These are phyloP conservation scores for Sporobolomyces pararoseus DNA, from an alignment of 768 basidiomycete genomes.

Conservation along the genomic window DNA sequence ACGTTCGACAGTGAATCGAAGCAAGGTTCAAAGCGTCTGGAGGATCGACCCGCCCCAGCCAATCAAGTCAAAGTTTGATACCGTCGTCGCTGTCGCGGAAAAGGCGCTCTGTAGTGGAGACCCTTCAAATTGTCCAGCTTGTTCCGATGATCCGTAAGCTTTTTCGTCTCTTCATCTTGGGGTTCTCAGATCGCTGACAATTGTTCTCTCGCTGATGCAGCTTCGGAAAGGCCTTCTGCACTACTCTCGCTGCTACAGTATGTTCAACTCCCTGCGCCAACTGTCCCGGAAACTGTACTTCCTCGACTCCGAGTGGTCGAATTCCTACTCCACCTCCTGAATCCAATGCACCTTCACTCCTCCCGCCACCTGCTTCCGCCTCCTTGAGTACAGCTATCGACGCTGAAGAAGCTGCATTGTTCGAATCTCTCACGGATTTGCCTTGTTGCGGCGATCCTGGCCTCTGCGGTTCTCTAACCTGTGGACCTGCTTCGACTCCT, in stretches of 20 bases:
- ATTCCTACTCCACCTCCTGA: slow-evolving; percentile 31
- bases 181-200: neutral
- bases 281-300: slow-evolving; percentile 53
- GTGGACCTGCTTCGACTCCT: slow-evolving; percentile 42
- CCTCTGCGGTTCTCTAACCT: slow-evolving; percentile 37
- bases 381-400: neutral
- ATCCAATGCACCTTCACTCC: neutral
- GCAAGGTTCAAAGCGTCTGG: slow-evolving; percentile 48
- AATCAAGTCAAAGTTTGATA: slow-evolving; percentile 41
- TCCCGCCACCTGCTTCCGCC: neutral
- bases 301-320: slow-evolving; percentile 37
- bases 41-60: slow-evolving; percentile 46
- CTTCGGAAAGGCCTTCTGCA: slow-evolving; percentile 84
- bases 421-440: slow-evolving; percentile 35
- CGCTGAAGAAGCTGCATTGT: slow-evolving; percentile 23
- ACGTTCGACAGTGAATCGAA: slow-evolving; percentile 53
- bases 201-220: neutral
- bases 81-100: slow-evolving; percentile 48
- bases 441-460: slow-evolving; percentile 41
- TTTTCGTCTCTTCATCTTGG: neutral
- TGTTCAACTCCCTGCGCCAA: slow-evolving; percentile 58
- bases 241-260: slow-evolving; percentile 62
- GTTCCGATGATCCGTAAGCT: slow-evolving; percentile 64
- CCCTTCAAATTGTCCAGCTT: slow-evolving; percentile 77
- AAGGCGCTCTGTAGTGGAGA: slow-evolving; percentile 67